Conservation (phyloP, 2,329 filamentous ascomycete species). For the Paradendryphiella salina region DNA sequence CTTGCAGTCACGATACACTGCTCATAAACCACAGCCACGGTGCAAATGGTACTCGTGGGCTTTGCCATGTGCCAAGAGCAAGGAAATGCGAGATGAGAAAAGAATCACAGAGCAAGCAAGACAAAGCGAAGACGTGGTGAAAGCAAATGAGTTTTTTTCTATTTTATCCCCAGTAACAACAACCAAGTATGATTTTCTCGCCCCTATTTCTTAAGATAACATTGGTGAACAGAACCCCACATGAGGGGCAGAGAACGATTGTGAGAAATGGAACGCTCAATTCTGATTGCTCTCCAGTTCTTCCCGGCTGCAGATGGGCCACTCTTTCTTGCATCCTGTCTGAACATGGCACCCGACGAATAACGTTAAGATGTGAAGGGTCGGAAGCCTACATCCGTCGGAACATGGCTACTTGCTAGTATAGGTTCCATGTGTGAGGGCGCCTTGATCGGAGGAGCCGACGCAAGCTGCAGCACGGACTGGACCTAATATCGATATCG, state of each 20-base stretch:
- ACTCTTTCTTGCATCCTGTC: not conserved
- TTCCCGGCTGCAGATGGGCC: not conserved
- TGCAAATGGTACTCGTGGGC: too few relatives aligned
- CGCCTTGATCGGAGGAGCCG: not conserved
- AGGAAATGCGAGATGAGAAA: too few relatives aligned
- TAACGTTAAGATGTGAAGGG: not conserved
- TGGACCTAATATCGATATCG: constrained; percentile 12
- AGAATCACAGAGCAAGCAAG: not conserved
- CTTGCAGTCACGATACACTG: too few relatives aligned
- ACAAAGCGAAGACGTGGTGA: not conserved
- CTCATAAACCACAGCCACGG: too few relatives aligned
- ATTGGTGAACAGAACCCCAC: not conserved
- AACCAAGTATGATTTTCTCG: constrained; percentile 10
- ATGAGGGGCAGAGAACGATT: not conserved
- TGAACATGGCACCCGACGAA: not conserved
- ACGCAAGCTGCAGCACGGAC: constrained; percentile 4
- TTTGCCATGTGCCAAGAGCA: too few relatives aligned
- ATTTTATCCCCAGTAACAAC: not conserved
- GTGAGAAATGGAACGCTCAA: constrained; percentile 6
- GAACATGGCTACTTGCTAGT: not conserved
- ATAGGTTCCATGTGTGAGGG: not conserved
- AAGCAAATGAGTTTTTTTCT: not conserved
- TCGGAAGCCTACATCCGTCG: not conserved
- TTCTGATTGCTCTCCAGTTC: not conserved
- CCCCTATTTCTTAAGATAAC: not conserved